Percentiles rank a stretch among this genome's conserved stretches.
phyloP scores from a whole-genome alignment of 176 grass and related monocot genomes.

The Stipa capillata region DNA sequence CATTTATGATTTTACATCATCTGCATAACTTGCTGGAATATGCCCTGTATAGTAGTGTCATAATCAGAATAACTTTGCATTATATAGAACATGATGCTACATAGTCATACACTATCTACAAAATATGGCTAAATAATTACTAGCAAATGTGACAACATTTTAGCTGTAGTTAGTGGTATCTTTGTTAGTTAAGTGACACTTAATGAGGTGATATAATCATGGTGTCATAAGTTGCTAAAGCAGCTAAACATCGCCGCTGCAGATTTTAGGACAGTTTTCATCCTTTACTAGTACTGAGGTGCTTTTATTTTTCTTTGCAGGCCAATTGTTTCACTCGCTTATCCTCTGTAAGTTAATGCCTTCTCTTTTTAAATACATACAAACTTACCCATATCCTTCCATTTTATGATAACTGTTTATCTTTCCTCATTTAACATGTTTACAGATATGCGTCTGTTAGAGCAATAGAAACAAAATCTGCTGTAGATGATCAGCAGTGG shows the following conservation, averaged over 20 bases:
- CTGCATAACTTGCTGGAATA: neutral
- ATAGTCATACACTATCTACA: neutral
- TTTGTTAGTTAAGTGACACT: neutral
- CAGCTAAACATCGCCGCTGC: neutral
- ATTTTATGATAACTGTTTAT: constrained; percentile 1
- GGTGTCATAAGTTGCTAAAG: neutral
- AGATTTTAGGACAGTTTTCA: neutral
- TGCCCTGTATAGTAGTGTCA: neutral
- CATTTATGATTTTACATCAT: neutral
- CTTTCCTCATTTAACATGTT: neutral
- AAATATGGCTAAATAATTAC: neutral
- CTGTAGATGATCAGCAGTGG: constrained; percentile 93
- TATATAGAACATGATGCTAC: neutral
- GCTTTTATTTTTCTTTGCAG: constrained; percentile 47
- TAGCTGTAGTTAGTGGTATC: neutral
- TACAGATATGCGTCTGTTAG: constrained; percentile 90
- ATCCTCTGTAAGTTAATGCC: constrained; percentile 78
- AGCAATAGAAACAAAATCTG: constrained; percentile 97
- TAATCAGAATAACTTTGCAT: neutral
- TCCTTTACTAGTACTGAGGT: constrained; percentile 7
- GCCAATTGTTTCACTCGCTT: constrained; percentile 81
- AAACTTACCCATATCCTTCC: neutral
- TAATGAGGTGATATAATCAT: neutral
- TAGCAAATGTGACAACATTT: neutral
- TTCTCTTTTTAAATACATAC: neutral